These are phyloP conservation scores for Fusarium sp. DNA, from an alignment of 2,329 filamentous ascomycete genomes.

Conservation along the genomic window DNA sequence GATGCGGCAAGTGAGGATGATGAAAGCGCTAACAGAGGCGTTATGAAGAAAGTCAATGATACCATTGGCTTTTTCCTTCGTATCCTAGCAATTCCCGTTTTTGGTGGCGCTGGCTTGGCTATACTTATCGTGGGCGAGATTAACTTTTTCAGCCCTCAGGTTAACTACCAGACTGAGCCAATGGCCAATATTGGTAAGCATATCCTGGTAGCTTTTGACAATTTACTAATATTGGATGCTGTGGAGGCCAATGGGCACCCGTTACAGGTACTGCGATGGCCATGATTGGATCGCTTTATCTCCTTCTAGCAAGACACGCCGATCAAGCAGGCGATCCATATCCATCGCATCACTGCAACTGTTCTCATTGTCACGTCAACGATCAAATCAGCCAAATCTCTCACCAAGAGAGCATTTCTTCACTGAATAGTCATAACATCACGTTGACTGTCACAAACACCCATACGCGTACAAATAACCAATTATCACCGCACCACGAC, in stretches of 20 bases:
- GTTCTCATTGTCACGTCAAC: slow-evolving; percentile 5
- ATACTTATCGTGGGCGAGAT: slow-evolving; percentile 71
- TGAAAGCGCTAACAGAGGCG: slow-evolving; percentile 62
- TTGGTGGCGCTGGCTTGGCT: slow-evolving; percentile 67
- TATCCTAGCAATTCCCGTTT: slow-evolving; percentile 69
- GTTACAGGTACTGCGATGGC: slow-evolving; percentile 70
- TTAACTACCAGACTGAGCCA: slow-evolving; percentile 71
- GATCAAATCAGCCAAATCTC: background rate
- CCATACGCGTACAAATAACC: background rate
- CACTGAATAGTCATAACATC: background rate
- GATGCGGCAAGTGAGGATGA: slow-evolving; percentile 48
- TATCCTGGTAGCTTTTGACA: rapidly evolving
- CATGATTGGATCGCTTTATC: slow-evolving; percentile 67
- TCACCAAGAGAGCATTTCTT: background rate
- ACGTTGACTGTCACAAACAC: background rate
- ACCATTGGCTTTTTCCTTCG: slow-evolving; percentile 65
- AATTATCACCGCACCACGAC: background rate
- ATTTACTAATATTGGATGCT: background rate
- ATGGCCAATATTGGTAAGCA: slow-evolving; percentile 68
- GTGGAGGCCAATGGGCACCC: slow-evolving; percentile 68
- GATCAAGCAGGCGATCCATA: slow-evolving; percentile 4
- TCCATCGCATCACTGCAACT: slow-evolving; percentile 19
- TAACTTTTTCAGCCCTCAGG: slow-evolving; percentile 70
- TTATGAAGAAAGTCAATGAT: slow-evolving; percentile 67
- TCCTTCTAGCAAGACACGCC: slow-evolving; percentile 56